Evolutionary conservation across 2,329 filamentous ascomycete genomes (phyloP), one percentile per base, ranked within the genome.

Genomic region (Talaromyces amestolkiae): DNA sequence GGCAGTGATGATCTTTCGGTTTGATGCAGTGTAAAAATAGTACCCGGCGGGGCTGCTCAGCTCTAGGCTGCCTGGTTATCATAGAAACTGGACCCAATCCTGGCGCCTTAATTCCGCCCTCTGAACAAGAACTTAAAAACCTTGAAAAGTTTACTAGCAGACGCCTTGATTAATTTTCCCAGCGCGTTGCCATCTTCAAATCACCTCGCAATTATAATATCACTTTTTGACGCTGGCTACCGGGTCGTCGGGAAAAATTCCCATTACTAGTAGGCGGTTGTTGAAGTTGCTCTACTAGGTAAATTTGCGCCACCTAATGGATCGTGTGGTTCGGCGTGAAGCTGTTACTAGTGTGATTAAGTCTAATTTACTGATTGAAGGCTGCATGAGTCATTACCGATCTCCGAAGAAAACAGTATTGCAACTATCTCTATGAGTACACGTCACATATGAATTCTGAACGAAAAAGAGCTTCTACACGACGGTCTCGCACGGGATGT

Each of bases 401-500:
- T 33, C 10, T 11, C n/a, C 11, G 43, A 31, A 22, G 8, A 22
- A 24, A n/a, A 15, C 6, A 15, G 6, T 3, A 37, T 56, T 39
- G 11, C 33, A 8, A 24, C 13, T 4, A 39, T 22, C 31, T 17
- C 11, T 13, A 8, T 61, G 67, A 3, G 60, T 22, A 47, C 51
- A 35, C 22, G 31, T 53, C 9, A 54, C 60, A 19, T 5, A 63
- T 63, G 61, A 58, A 17, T 47, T 27, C 51, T 10, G 41, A 54
- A 19, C 35, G 59, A 24, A 61, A 66, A 39, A 58, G 54, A 31
- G 43, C 39, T 15, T 66, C 56, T n/a, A 63, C 59, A 10, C 43
- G 60, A 43, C 64, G 64, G 1, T 66, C 64, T 11, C 64, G 64
- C 13, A 56, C 60, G 11, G 64, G 64, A 19, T 66, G 64, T 31